Conservation (phyloP, 768 basidiomycete genomes). For the Boletus vinaceobasis region DNA sequence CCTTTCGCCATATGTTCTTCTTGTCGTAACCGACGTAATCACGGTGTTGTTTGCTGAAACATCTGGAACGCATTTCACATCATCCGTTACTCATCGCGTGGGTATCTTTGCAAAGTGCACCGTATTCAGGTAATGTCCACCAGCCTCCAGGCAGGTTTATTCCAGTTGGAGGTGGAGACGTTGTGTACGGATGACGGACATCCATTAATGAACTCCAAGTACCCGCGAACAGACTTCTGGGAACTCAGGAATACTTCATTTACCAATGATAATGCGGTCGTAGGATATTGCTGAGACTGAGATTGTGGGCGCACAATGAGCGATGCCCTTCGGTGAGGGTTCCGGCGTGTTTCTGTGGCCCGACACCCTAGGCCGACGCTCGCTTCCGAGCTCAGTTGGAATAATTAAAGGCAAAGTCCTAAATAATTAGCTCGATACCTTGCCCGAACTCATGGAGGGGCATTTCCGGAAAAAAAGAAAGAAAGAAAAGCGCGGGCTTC, state of each 20-base stretch:
- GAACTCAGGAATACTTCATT: constrained; percentile 3
- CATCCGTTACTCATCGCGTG: background rate
- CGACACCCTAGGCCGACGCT: background rate
- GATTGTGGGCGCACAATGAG: constrained; percentile 5
- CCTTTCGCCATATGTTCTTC: background rate
- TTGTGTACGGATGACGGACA: background rate
- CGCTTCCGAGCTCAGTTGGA: background rate
- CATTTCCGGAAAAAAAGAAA: background rate
- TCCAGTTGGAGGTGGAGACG: background rate
- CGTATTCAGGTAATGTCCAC: background rate
- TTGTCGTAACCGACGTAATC: constrained; percentile 10
- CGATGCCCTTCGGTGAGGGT: background rate
- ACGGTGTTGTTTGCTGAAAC: constrained; percentile 4
- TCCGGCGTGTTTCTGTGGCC: background rate
- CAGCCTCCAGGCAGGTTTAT: background rate
- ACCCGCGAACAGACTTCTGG: constrained; percentile 3
- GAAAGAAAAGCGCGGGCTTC: background rate
- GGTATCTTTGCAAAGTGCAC: background rate
- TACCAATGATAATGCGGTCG: background rate
- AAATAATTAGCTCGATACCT: background rate
- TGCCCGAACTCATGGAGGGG: background rate
- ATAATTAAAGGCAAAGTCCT: background rate
- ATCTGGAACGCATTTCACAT: constrained; percentile 5
- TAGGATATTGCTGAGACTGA: background rate
- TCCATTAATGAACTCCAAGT: background rate